phyloP scores from a whole-genome alignment of 2,329 filamentous ascomycete genomes.

The Monosporascus sp. region DNA sequence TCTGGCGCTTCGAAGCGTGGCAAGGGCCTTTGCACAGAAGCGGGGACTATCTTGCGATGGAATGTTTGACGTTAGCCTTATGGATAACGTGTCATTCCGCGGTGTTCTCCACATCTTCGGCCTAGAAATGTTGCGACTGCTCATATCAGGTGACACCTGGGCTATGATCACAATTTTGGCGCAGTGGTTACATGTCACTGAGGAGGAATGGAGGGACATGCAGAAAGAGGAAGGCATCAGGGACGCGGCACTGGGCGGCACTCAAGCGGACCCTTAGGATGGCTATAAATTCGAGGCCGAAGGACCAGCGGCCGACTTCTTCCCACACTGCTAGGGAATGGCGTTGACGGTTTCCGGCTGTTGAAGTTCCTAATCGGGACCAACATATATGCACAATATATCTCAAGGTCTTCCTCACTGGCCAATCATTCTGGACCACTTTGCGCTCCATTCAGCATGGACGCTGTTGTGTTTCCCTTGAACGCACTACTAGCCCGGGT shows the following conservation, averaged over 20 bases:
- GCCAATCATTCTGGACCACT: background rate
- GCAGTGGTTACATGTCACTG: constrained; percentile 35
- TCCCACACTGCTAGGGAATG: background rate
- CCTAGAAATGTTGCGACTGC: constrained; percentile 39
- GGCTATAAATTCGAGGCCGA: background rate
- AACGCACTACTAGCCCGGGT: background rate
- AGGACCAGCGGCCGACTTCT: background rate
- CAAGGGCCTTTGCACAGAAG: constrained; percentile 34
- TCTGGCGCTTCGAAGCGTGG: constrained; percentile 38
- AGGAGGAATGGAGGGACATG: constrained; percentile 38
- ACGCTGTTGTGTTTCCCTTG: background rate
- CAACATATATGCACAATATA: too few species aligned
- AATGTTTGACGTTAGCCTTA: constrained; percentile 33
- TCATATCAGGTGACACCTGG: constrained; percentile 42
- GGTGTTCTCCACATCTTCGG: constrained; percentile 41
- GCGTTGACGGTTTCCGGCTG: too few species aligned
- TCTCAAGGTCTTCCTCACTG: background rate
- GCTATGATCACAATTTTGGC: constrained; percentile 32
- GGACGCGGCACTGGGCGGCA: background rate
- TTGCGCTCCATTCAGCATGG: background rate
- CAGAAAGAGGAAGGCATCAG: constrained; percentile 18
- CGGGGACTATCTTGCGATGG: constrained; percentile 32
- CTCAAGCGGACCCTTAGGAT: background rate
- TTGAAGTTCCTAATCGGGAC: too few species aligned
- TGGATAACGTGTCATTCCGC: constrained; percentile 34